A percentile compares a stretch with the other conserved stretches of the same genome.
Conservation (phyloP, 2,329 filamentous ascomycete genomes). For the Calonectria leucothoes region DNA sequence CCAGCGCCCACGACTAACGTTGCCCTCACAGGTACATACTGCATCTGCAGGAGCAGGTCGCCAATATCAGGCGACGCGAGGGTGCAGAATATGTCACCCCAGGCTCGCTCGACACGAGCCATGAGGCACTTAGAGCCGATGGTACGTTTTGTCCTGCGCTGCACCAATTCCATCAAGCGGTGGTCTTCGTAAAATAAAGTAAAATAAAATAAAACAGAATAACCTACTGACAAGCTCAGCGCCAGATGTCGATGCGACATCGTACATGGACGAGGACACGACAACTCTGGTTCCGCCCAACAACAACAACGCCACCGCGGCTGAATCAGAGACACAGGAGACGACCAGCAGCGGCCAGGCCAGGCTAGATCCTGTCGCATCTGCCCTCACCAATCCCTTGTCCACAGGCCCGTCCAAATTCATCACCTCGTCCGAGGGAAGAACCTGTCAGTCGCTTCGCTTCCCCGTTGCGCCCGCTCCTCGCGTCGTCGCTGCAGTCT, state of each 20-base stretch:
- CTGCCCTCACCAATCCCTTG: slow-evolving; percentile 55
- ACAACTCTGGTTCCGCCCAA: slow-evolving; percentile 20
- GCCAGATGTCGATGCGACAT: slow-evolving; percentile 22
- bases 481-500: neutral
- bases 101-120: slow-evolving; percentile 34
- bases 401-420: slow-evolving; percentile 54
- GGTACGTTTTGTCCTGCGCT: slow-evolving; percentile 9
- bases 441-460: slow-evolving; percentile 54
- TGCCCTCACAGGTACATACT: slow-evolving; percentile 46
- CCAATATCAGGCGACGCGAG: slow-evolving; percentile 17
- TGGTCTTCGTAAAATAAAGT: too few species aligned
- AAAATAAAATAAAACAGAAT: too few species aligned
- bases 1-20: slow-evolving; percentile 6
- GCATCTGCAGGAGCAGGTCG: slow-evolving; percentile 48
- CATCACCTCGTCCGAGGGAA: slow-evolving; percentile 53
- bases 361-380: slow-evolving; percentile 42
- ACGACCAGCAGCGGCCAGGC: slow-evolving; percentile 19
- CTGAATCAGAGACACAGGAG: slow-evolving; percentile 30
- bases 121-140: slow-evolving; percentile 31
- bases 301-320: slow-evolving; percentile 19
- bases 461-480: neutral
- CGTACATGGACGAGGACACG: slow-evolving; percentile 22
- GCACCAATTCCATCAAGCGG: neutral
- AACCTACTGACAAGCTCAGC: neutral
- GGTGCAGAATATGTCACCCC: slow-evolving; percentile 36